Evolutionary conservation across 2,329 filamentous ascomycete species (phyloP).

Genomic region (Juglanconis oblonga): DNA sequence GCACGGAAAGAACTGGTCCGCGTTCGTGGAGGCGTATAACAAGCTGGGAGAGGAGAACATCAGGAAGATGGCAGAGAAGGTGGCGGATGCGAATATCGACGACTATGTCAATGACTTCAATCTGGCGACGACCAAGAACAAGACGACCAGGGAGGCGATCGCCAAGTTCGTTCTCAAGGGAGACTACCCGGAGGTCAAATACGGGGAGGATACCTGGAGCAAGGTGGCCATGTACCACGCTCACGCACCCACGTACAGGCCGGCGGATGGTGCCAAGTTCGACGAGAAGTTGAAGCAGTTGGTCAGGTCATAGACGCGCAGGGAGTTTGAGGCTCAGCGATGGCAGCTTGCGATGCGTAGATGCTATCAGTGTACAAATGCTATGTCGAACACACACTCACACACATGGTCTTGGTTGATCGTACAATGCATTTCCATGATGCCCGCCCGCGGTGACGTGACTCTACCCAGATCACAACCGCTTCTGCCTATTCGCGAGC

Average conservation of each 20-base stretch:
- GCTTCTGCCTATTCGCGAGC: constrained; percentile 28
- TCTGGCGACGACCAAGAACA: constrained; percentile 18
- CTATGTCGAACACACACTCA: not conserved
- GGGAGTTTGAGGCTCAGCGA: not conserved
- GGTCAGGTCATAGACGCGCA: constrained; percentile 4
- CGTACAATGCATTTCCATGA: not conserved
- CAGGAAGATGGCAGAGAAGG: not conserved
- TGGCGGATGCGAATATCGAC: not conserved
- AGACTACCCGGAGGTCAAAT: constrained; percentile 32
- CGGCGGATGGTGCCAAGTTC: constrained; percentile 24
- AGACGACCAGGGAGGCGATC: constrained; percentile 30
- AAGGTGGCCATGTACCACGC: constrained; percentile 34
- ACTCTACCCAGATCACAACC: constrained; percentile 1
- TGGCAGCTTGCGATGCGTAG: too few species aligned
- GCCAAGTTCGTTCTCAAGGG: constrained; percentile 37
- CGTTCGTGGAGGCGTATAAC: constrained; percentile 6
- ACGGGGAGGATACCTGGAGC: constrained; percentile 26
- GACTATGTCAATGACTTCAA: not conserved
- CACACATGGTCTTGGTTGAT: not conserved
- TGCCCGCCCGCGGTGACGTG: not conserved
- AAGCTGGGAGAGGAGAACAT: not conserved
- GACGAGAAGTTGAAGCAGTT: constrained; percentile 27
- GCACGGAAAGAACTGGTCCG: constrained; percentile 9
- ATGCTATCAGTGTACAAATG: constrained; percentile 10
- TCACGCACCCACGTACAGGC: constrained; percentile 31